Base-by-base conservation (phyloP, 495 filamentous ascomycete species). In the Lasiosphaeris hirsuta region DNA sequence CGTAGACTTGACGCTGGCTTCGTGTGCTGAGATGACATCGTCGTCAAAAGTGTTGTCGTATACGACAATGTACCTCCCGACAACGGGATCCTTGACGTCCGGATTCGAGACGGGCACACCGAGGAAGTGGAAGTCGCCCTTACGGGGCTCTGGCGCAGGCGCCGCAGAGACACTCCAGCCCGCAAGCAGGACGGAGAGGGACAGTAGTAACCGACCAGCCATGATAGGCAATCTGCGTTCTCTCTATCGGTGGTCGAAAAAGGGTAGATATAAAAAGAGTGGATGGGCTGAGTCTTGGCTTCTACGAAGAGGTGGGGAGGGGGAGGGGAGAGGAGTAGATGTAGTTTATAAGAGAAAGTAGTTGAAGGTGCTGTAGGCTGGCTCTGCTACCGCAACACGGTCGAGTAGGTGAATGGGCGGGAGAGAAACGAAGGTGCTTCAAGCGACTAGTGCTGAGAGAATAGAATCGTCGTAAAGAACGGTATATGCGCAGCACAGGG, bases 1-100 rank as follows among this genome's bases (percentile, higher is more conserved):
- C n/a, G 71, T 63, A 3, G 69, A 58, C 46, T 70, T 74, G 57
- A 82, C 59, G 19, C 61, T 70, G 17, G 63, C 59, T 63, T 78
- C 59, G 52, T 80, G 73, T 40, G 67, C 65, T 19, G 62, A 51
- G 48, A 82, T 68, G 47, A 63, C 74, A 15, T 69, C 71, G 37
- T 75, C 66, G 54, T 55, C 63, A 58, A 64, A 72, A 7, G 68
- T 74, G 69, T 63, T 74, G 68, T 79, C 72, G 69, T 80, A 80
- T 38, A 80, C 77, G 4, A 80, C 76, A 38, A 80, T 80, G 62
- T 75, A 80, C 37, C 63, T 67, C 68, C 76, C 72, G 7, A 76
- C 74, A 30, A 80, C 70, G 37, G 69, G 45, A 52, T 78, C 63
- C 13, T 35, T 44, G 33, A 65, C 68, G 8, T 73, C 55, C 0